phyloP scores from a whole-genome alignment of 805 yeast genomes.

The Cephaloascus fragrans region DNA sequence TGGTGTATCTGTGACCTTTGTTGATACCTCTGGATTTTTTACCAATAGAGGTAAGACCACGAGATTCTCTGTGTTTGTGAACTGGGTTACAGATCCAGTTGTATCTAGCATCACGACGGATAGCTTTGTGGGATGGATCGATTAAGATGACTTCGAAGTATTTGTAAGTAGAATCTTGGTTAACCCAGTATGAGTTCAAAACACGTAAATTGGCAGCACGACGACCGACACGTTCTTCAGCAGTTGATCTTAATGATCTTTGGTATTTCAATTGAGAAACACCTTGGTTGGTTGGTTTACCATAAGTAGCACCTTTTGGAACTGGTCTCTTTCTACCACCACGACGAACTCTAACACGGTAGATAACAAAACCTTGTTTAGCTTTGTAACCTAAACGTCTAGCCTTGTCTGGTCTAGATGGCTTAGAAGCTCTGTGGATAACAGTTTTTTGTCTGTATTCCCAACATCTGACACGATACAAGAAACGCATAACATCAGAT shows the following conservation, averaged over 20 bases:
- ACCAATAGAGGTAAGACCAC: slow-evolving; percentile 98
- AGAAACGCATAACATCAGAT: slow-evolving; percentile 98
- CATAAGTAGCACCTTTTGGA: slow-evolving; percentile 99
- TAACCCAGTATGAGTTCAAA: slow-evolving; percentile 99
- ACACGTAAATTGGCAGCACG: slow-evolving; percentile 98
- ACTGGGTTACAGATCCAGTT: slow-evolving; percentile 99
- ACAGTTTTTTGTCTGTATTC: slow-evolving; percentile 99
- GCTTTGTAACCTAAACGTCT: slow-evolving; percentile 99
- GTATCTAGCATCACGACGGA: slow-evolving; percentile 97
- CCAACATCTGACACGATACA: slow-evolving; percentile 99
- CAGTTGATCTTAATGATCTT: slow-evolving; percentile 94
- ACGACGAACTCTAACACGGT: slow-evolving; percentile 98
- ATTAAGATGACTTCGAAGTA: slow-evolving; percentile 96
- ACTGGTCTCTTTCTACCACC: slow-evolving; percentile 99
- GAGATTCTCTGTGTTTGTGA: slow-evolving; percentile 99
- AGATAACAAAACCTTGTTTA: slow-evolving; percentile 98
- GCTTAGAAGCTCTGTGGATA: slow-evolving; percentile 97
- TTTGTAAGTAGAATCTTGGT: slow-evolving; percentile 99
- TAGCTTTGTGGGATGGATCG: slow-evolving; percentile 97
- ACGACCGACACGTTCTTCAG: slow-evolving; percentile 99
- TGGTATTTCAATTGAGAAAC: slow-evolving; percentile 98
- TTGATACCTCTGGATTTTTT: slow-evolving; percentile 99
- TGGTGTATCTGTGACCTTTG: slow-evolving; percentile 99
- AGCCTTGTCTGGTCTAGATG: slow-evolving; percentile 99
- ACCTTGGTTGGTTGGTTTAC: slow-evolving; percentile 99